These are phyloP conservation scores for Lecanicillium sp. DNA, from an alignment of 2,329 filamentous ascomycete species.

Conservation along the genomic window DNA sequence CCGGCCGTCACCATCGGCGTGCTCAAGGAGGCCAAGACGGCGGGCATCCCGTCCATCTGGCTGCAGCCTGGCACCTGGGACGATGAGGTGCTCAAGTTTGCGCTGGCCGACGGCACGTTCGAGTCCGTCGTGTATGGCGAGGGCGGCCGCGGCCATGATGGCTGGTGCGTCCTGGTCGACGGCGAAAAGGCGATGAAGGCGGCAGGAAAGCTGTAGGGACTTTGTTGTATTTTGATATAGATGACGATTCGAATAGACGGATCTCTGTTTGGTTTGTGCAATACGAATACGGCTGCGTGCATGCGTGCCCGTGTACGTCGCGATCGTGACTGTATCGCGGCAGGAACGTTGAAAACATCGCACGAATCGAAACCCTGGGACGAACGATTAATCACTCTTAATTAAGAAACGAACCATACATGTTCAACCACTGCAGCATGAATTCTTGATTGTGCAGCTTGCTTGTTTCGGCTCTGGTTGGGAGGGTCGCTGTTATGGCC, in stretches of 20 bases:
- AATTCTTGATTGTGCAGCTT: too few relatives aligned
- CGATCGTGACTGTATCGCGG: too few relatives aligned
- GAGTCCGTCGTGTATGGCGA: slow-evolving; percentile 62
- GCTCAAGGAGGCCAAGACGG: slow-evolving; percentile 68
- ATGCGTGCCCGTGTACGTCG: too few relatives aligned
- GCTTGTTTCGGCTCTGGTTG: not conserved
- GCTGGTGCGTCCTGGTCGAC: slow-evolving; percentile 85
- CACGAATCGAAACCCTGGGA: too few relatives aligned
- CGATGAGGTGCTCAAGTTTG: slow-evolving; percentile 65
- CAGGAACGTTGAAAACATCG: too few relatives aligned
- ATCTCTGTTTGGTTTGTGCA: too few relatives aligned
- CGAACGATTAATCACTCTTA: too few relatives aligned
- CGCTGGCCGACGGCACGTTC: slow-evolving; percentile 55
- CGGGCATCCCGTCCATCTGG: slow-evolving; percentile 73
- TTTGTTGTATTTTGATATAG: too few relatives aligned
- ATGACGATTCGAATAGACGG: too few relatives aligned
- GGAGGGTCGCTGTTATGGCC: not conserved
- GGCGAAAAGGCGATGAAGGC: slow-evolving; percentile 59
- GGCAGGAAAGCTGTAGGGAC: slow-evolving; percentile 49
- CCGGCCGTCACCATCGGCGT: slow-evolving; percentile 69
- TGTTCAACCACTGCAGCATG: not conserved
- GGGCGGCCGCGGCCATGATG: slow-evolving; percentile 60
- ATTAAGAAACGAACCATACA: too few relatives aligned
- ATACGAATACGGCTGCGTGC: too few relatives aligned
- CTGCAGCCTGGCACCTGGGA: slow-evolving; percentile 88